phyloP scores from a whole-genome alignment of 2,329 filamentous ascomycete genomes.

The Phyllosticta citriasiana region DNA sequence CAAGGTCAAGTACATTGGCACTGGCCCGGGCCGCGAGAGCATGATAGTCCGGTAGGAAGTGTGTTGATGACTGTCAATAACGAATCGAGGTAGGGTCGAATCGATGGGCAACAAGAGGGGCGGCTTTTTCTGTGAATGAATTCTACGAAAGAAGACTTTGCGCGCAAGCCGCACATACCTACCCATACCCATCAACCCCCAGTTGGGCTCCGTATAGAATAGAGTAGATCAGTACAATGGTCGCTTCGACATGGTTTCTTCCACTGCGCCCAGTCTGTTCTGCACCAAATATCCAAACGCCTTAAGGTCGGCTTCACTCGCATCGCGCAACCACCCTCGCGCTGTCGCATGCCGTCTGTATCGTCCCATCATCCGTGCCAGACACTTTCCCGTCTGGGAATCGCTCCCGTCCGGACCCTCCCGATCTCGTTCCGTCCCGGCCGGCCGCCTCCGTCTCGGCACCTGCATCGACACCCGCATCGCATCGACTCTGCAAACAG shows the following conservation, averaged over 20 bases:
- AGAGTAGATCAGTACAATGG: slow-evolving; percentile 4
- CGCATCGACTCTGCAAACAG: neutral
- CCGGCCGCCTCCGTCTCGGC: neutral
- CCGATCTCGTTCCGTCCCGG: neutral
- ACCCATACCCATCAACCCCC: neutral
- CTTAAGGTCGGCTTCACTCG: too few relatives aligned
- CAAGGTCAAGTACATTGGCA: slow-evolving; percentile 55
- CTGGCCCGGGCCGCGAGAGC: slow-evolving; percentile 54
- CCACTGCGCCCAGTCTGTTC: neutral
- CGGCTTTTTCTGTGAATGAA: neutral
- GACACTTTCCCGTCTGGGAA: neutral
- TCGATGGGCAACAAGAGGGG: neutral
- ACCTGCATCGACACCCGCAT: neutral
- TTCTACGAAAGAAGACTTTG: neutral
- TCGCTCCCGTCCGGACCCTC: neutral
- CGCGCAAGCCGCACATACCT: neutral
- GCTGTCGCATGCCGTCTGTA: neutral
- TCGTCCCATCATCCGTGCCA: neutral
- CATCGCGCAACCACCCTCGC: too few relatives aligned
- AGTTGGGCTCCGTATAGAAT: neutral
- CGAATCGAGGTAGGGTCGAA: neutral
- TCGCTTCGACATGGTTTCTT: slow-evolving; percentile 4
- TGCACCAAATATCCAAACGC: neutral
- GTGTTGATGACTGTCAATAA: neutral
- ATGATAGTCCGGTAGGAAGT: slow-evolving; percentile 45